phyloP scores from a whole-genome alignment of 2,329 filamentous ascomycete species.

The Diaporthe humulicola region DNA sequence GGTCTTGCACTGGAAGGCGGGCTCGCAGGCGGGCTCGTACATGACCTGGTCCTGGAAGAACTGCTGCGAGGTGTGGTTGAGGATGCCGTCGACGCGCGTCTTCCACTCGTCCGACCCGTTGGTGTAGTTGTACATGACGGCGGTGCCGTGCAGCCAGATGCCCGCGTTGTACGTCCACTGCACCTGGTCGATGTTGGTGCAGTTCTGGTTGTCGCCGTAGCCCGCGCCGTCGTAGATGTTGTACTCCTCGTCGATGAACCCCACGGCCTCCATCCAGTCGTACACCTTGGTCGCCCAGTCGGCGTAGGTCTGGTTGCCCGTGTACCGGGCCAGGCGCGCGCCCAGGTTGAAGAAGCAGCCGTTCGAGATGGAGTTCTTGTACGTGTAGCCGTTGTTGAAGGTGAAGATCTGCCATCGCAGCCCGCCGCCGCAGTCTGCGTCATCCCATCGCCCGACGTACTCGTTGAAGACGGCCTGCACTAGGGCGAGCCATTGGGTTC shows the following conservation, averaged over 20 bases:
- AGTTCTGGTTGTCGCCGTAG: conserved; percentile 52
- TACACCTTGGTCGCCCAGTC: conserved; percentile 72
- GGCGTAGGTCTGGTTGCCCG: conserved; percentile 72
- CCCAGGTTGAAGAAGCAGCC: conserved; percentile 63
- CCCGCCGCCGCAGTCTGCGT: conserved; percentile 76
- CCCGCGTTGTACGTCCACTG: conserved; percentile 67
- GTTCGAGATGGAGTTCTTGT: conserved; percentile 63
- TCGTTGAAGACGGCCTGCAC: conserved; percentile 87
- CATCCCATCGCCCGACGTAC: conserved; percentile 81
- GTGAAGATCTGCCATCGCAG: conserved; percentile 88
- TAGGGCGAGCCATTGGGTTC: conserved; percentile 77
- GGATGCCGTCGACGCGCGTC: conserved; percentile 62
- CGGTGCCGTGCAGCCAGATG: conserved; percentile 58
- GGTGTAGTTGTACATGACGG: conserved; percentile 59
- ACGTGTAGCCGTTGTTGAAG: conserved; percentile 81
- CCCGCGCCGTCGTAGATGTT: conserved; percentile 64
- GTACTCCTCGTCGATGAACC: conserved; percentile 59
- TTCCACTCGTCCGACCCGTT: conserved; percentile 58
- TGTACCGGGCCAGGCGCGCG: conserved; percentile 74
- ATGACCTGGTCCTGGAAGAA: conserved; percentile 64
- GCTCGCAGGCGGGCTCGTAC: conserved; percentile 68
- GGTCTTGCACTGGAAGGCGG: conserved; percentile 59
- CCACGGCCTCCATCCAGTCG: conserved; percentile 61
- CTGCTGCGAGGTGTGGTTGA: conserved; percentile 59
- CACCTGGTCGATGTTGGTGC: conserved; percentile 59